These are phyloP conservation scores for Wallacemonas collosoma DNA, from an alignment of 208 protist genomes.

Conservation along the genomic window DNA sequence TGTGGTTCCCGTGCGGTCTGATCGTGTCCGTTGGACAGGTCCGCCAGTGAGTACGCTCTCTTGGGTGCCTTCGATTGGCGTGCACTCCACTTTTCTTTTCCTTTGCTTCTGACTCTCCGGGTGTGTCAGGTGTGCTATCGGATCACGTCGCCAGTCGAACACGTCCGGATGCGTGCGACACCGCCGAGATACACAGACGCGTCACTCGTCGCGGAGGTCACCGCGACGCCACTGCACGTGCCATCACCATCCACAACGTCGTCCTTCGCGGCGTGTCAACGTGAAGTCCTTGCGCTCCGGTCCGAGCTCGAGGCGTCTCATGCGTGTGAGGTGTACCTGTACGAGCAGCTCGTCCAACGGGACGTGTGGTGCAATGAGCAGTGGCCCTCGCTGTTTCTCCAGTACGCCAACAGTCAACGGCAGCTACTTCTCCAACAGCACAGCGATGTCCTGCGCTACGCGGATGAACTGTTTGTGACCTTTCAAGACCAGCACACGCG, in stretches of 20 bases:
- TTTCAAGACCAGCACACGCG: background rate
- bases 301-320: background rate
- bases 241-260: background rate
- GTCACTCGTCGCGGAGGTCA: background rate
- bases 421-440: constrained; percentile 9
- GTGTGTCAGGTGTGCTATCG: background rate
- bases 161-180: too few species aligned
- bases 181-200: too few species aligned
- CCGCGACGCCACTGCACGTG: background rate
- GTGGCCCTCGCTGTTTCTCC: constrained; percentile 6
- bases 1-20: too few species aligned
- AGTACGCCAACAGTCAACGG: constrained; percentile 2
- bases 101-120: background rate
- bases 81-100: background rate
- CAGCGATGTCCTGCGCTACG: background rate
- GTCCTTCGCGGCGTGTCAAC: background rate
- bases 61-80: too few species aligned
- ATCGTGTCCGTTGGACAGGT: background rate
- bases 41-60: background rate
- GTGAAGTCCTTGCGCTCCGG: background rate
- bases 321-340: background rate
- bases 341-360: background rate
- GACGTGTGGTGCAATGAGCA: background rate
- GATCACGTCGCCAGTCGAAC: too few species aligned
- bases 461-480: constrained; percentile 2